phyloP scores from a whole-genome alignment of 768 basidiomycete species.

The Lactarius deliciosus region DNA sequence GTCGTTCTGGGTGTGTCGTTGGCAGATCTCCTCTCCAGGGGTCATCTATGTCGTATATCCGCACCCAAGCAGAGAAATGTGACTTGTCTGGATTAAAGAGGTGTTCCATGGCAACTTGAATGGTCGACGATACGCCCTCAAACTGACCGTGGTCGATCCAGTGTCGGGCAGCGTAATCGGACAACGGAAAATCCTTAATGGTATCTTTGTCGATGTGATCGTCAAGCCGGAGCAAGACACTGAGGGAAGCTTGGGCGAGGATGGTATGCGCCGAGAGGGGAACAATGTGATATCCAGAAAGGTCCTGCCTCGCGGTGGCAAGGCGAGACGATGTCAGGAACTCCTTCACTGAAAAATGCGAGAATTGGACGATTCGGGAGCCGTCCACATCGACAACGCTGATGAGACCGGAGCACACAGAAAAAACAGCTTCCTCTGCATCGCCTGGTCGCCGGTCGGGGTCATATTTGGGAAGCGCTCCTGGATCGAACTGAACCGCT shows the following conservation, averaged over 20 bases:
- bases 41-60: slow-evolving; percentile 7
- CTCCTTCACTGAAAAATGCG: slow-evolving; percentile 20
- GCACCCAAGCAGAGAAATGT: slow-evolving; percentile 1
- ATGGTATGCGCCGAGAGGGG: background rate
- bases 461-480: too few species aligned
- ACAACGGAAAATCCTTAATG: background rate
- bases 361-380: slow-evolving; percentile 4
- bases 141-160: slow-evolving; percentile 3
- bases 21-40: background rate
- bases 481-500: background rate
- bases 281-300: slow-evolving; percentile 6
- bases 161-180: background rate
- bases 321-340: slow-evolving; percentile 9
- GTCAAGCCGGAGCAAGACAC: too few species aligned
- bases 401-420: slow-evolving; percentile 6
- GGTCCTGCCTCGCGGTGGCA: too few species aligned
- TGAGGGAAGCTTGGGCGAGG: too few species aligned
- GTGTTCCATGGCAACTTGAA: background rate
- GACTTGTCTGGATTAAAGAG: slow-evolving; percentile 1
- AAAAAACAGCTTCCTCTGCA: background rate
- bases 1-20: background rate
- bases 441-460: slow-evolving; percentile 12
- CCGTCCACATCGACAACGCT: background rate
- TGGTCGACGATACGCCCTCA: background rate
- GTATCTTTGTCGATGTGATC: too few species aligned